Percentiles rank a stretch among this genome's conserved stretches.
Conservation (phyloP, 108 stramenopile genomes). For the Skeletonema potamos region DNA sequence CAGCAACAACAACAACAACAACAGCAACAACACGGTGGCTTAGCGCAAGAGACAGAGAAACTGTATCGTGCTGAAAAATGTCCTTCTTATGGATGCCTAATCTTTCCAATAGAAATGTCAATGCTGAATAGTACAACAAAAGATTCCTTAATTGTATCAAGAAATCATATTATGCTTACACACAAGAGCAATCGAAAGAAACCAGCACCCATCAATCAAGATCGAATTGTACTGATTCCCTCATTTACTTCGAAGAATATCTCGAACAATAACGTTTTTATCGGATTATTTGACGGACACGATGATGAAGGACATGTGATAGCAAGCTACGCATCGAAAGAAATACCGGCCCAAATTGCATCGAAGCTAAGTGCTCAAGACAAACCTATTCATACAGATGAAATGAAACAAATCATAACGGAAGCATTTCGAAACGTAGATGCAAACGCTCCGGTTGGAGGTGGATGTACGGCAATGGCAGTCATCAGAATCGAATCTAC, state of each 20-base stretch:
- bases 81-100: constrained; percentile 21
- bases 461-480: constrained; percentile 68
- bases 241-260: constrained; percentile 33
- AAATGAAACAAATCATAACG: constrained; percentile 30
- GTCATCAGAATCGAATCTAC: constrained; percentile 50
- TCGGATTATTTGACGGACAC: constrained; percentile 78
- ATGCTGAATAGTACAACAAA: neutral
- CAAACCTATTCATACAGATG: neutral
- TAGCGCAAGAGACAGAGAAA: neutral
- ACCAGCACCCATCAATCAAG: constrained; percentile 62
- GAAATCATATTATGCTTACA: constrained; percentile 35
- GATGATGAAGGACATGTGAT: constrained; percentile 56
- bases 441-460: constrained; percentile 41
- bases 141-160: constrained; percentile 3
- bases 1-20: neutral
- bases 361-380: constrained; percentile 22
- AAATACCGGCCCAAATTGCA: constrained; percentile 51
- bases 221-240: constrained; percentile 54
- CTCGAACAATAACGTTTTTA: constrained; percentile 47
- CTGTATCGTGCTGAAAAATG: neutral
- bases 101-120: constrained; percentile 5
- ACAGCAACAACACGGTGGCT: neutral
- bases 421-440: constrained; percentile 65
- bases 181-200: constrained; percentile 38
- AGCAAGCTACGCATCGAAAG: constrained; percentile 45